These are phyloP conservation scores for Kwoniella shivajii DNA, from an alignment of 1,284 basidiomycete genomes.

Conservation along the genomic window DNA sequence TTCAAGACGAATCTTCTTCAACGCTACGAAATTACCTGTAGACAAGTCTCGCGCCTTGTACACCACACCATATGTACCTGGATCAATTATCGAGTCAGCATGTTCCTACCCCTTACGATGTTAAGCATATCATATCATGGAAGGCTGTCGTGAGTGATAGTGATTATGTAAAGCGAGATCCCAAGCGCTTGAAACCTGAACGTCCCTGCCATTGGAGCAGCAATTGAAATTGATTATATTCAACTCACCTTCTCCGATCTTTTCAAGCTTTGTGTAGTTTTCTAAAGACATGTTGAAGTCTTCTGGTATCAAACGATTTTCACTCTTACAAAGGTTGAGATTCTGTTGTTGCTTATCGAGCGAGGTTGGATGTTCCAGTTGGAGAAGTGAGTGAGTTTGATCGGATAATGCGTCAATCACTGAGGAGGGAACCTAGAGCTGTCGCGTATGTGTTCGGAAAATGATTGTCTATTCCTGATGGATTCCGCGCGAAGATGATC, in stretches of 20 bases:
- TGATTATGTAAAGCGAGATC: too few relatives aligned
- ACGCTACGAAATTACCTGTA: conserved; percentile 78
- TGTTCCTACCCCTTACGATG: background rate
- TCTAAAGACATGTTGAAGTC: conserved; percentile 50
- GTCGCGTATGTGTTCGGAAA: too few relatives aligned
- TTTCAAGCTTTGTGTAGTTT: conserved; percentile 72
- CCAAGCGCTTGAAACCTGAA: too few relatives aligned
- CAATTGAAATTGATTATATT: background rate
- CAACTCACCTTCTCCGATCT: conserved; percentile 63
- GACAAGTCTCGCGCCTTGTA: conserved; percentile 85
- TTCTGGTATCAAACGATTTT: too few relatives aligned
- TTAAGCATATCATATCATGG: background rate
- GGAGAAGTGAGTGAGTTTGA: too few relatives aligned
- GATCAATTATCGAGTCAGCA: background rate
- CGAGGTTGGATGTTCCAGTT: background rate
- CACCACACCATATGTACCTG: conserved; percentile 98
- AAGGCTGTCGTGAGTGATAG: background rate
- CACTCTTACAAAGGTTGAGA: background rate
- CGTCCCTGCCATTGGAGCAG: too few relatives aligned
- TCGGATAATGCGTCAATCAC: too few relatives aligned
- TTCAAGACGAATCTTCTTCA: conserved; percentile 98
- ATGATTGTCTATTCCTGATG: too few relatives aligned
- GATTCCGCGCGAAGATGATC: too few relatives aligned
- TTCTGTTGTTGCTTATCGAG: background rate
- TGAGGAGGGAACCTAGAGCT: too few relatives aligned